phyloP scores from a whole-genome alignment of 495 filamentous ascomycete genomes.

The Tuber magnatum region DNA sequence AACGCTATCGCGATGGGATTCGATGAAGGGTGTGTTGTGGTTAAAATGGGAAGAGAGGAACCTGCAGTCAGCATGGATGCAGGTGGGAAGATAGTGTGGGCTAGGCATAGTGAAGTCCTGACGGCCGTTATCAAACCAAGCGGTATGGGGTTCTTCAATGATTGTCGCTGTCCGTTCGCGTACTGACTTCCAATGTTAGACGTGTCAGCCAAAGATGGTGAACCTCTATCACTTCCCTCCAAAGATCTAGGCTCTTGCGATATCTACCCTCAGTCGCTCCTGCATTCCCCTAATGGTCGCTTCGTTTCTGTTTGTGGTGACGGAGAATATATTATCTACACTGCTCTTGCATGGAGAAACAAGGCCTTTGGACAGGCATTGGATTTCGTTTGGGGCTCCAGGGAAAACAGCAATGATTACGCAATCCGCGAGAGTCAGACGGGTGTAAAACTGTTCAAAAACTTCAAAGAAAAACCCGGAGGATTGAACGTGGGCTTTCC shows the following conservation, averaged over 20 bases:
- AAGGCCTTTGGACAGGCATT: conserved; percentile 92
- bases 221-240: conserved; percentile 72
- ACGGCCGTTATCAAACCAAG: conserved; percentile 91
- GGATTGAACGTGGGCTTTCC: conserved; percentile 93
- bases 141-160: conserved; percentile 44
- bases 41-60: conserved; percentile 95
- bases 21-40: conserved; percentile 94
- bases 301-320: conserved; percentile 97
- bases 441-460: conserved; percentile 93
- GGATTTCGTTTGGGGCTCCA: conserved; percentile 95
- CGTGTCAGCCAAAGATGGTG: conserved; percentile 73
- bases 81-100: conserved; percentile 93
- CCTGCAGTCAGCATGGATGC: conserved; percentile 95
- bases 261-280: conserved; percentile 87
- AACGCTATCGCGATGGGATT: conserved; percentile 94
- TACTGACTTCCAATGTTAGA: conserved; percentile 46
- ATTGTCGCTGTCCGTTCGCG: neutral
- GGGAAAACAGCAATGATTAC: conserved; percentile 97
- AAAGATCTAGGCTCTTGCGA: conserved; percentile 95
- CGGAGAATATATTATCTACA: conserved; percentile 98
- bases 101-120: conserved; percentile 85
- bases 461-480: conserved; percentile 87
- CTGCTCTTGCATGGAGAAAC: conserved; percentile 92
- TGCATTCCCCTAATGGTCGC: conserved; percentile 93
- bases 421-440: conserved; percentile 89